Conservation (phyloP, 75 land plant species). For the Ceratopteris richardii region DNA sequence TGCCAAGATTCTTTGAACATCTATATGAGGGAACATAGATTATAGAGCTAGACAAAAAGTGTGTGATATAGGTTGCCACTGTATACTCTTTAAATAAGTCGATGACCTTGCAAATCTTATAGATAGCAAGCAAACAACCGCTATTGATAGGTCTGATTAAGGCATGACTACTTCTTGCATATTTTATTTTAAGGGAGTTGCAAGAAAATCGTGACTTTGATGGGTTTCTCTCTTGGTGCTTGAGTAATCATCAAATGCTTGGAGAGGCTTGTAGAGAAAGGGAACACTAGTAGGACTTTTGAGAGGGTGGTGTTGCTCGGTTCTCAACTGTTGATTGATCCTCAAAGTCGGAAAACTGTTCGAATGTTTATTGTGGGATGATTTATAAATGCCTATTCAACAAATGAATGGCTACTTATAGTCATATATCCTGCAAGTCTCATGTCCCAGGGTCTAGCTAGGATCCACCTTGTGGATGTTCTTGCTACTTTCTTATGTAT, state of each 20-base stretch:
- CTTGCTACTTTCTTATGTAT: too few relatives aligned
- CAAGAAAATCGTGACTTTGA: conserved; percentile 60
- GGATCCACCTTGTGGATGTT: conserved; percentile 75
- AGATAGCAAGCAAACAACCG: conserved; percentile 32
- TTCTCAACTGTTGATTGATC: conserved; percentile 72
- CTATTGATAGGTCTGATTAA: conserved; percentile 33
- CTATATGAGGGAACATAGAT: too few relatives aligned
- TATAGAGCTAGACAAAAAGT: too few relatives aligned
- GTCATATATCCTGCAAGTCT: conserved; percentile 83
- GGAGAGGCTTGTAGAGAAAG: conserved; percentile 55
- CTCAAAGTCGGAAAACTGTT: conserved; percentile 58
- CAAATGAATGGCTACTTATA: conserved; percentile 74
- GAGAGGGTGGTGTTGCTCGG: conserved; percentile 93
- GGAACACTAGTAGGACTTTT: conserved; percentile 73
- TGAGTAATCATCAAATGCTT: conserved; percentile 83
- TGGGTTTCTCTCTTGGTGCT: conserved; percentile 92
- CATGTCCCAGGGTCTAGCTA: conserved; percentile 83
- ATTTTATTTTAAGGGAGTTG: conserved; percentile 16
- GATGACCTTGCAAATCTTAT: conserved; percentile 25
- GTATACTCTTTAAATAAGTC: too few relatives aligned
- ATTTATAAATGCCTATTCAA: conserved; percentile 79
- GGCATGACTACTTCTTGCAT: conserved; percentile 28
- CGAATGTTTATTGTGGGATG: conserved; percentile 90
- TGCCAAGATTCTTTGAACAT: too few relatives aligned
- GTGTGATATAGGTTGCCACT: too few relatives aligned